phyloP scores from a whole-genome alignment of 768 basidiomycete species.

The Kwoniella botswanensis region DNA sequence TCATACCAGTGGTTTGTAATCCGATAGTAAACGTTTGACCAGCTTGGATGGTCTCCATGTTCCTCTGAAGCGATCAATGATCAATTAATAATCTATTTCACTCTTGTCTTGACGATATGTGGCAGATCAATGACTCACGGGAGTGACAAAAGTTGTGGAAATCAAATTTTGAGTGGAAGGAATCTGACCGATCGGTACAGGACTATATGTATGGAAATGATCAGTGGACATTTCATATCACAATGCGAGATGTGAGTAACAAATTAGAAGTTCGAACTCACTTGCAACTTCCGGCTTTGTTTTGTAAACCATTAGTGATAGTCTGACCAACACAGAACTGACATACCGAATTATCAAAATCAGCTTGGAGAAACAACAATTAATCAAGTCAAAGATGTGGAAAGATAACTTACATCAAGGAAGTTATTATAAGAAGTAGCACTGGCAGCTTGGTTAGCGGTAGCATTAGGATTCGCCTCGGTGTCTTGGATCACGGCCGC shows the following conservation, averaged over 20 bases:
- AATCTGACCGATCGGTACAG: constrained; percentile 58
- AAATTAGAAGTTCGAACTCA: constrained; percentile 37
- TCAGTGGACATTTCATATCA: background rate
- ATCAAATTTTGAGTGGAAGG: constrained; percentile 67
- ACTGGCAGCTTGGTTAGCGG: constrained; percentile 63
- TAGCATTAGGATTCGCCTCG: constrained; percentile 29
- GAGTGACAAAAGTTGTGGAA: constrained; percentile 62
- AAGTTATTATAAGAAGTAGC: constrained; percentile 69
- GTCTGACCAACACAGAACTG: constrained; percentile 58
- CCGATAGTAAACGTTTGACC: constrained; percentile 64
- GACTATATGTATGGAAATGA: background rate
- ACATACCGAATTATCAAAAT: no score
- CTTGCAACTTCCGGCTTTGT: constrained; percentile 42
- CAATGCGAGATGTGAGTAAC: no score
- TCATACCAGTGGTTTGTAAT: constrained; percentile 61
- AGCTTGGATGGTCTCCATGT: constrained; percentile 59
- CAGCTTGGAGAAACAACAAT: background rate
- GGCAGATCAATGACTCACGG: constrained; percentile 44
- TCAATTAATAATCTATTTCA: background rate
- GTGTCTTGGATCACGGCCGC: constrained; percentile 25
- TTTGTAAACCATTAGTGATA: constrained; percentile 65
- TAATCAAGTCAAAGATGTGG: constrained; percentile 59
- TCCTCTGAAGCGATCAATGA: constrained; percentile 4
- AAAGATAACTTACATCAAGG: constrained; percentile 25
- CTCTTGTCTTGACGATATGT: background rate